Percentiles rank a stretch among this genome's conserved stretches.
Evolutionary conservation across 805 yeast species (phyloP).

Genomic region (Huiozyma sinensis): DNA sequence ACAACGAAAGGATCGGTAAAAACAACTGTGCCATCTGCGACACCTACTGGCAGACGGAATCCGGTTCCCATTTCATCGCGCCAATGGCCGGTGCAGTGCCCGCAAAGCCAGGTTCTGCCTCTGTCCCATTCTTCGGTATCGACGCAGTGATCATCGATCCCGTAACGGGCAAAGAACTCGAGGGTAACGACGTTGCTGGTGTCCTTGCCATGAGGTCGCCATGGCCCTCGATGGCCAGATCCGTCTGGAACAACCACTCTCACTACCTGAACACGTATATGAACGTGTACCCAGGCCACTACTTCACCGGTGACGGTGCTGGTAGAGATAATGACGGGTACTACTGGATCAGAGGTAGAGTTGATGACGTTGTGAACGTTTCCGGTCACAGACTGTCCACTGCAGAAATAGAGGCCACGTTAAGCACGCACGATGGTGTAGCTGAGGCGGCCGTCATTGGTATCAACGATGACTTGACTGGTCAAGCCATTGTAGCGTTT

Average conservation of each 20-base stretch:
- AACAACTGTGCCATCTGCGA: conserved; percentile 83
- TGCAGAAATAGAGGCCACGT: conserved; percentile 92
- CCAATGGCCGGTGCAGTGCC: conserved; percentile 93
- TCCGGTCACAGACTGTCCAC: conserved; percentile 98
- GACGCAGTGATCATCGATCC: conserved; percentile 90
- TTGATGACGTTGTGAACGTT: conserved; percentile 96
- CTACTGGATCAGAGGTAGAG: conserved; percentile 97
- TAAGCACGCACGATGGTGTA: conserved; percentile 67
- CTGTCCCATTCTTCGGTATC: conserved; percentile 93
- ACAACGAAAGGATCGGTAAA: conserved; percentile 84
- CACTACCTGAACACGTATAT: conserved; percentile 87
- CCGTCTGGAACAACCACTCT: conserved; percentile 80
- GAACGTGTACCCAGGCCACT: conserved; percentile 84
- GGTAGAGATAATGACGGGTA: conserved; percentile 94
- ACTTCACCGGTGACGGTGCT: conserved; percentile 98
- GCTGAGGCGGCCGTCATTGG: conserved; percentile 98
- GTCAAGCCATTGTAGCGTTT: conserved; percentile 94
- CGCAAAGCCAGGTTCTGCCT: conserved; percentile 95
- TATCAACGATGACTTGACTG: conserved; percentile 86
- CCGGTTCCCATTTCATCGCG: conserved; percentile 90
- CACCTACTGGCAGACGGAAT: conserved; percentile 98
- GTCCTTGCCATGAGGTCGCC: conserved; percentile 81
- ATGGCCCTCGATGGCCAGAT: conserved; percentile 99
- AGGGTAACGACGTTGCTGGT: conserved; percentile 90
- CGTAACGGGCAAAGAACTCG: conserved; percentile 72